These are phyloP conservation scores for Colletotrichum sp. DNA, from an alignment of 2,329 filamentous ascomycete genomes.

Conservation along the genomic window DNA sequence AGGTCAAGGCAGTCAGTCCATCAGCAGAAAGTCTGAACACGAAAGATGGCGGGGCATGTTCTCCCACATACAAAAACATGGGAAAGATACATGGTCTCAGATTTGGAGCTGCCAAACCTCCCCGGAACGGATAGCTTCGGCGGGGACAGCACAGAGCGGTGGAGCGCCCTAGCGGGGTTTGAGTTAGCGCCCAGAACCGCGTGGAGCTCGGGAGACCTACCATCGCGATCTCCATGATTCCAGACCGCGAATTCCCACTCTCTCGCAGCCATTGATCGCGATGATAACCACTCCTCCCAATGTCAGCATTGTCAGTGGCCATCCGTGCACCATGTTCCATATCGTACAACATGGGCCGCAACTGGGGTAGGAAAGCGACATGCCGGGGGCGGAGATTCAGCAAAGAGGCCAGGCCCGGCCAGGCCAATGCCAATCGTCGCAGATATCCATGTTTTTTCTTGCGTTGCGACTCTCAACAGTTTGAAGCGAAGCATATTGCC, in stretches of 20 bases:
- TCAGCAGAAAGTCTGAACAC: background rate
- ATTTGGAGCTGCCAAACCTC: background rate
- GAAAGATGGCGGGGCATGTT: background rate
- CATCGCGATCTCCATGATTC: constrained; percentile 17
- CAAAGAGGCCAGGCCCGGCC: background rate
- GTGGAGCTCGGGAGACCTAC: background rate
- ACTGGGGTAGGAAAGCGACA: background rate
- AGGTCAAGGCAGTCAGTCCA: background rate
- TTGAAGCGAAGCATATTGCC: background rate
- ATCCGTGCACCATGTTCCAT: background rate
- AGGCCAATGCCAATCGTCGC: background rate
- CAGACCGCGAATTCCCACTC: constrained; percentile 6
- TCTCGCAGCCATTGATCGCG: background rate
- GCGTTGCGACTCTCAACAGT: background rate
- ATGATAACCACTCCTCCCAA: background rate
- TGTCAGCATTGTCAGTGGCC: background rate
- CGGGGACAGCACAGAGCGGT: background rate
- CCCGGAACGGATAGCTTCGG: constrained; percentile 16
- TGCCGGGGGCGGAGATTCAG: background rate
- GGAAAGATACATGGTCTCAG: background rate
- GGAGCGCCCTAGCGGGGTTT: background rate
- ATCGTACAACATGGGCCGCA: background rate
- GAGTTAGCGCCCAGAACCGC: background rate
- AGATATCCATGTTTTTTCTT: background rate
- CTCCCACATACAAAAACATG: background rate